A percentile compares a stretch with the other conserved stretches of the same genome.
These are phyloP conservation scores for Verticillium tricorpus DNA, from an alignment of 2,329 filamentous ascomycete species.

Conservation along the genomic window DNA sequence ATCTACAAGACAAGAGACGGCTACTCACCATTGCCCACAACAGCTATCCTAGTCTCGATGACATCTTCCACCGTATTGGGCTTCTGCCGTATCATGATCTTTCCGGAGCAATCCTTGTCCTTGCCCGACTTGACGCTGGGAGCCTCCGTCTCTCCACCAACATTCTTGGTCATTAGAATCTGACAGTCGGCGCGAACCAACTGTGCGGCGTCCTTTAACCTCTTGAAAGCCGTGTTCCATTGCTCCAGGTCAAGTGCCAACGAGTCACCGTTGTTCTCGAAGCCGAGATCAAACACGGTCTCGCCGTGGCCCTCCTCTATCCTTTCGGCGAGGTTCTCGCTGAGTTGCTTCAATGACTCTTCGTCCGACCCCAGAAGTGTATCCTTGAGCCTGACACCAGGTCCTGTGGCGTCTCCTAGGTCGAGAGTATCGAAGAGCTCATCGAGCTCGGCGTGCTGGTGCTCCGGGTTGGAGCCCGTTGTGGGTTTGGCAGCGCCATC, in stretches of 20 bases:
- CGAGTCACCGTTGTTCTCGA: slow-evolving; percentile 82
- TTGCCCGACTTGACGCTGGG: slow-evolving; percentile 55
- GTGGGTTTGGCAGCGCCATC: slow-evolving; percentile 19
- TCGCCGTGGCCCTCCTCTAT: slow-evolving; percentile 84
- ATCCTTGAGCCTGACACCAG: slow-evolving; percentile 66
- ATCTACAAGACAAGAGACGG: background rate
- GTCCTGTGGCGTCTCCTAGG: slow-evolving; percentile 58
- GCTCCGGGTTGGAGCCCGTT: slow-evolving; percentile 31
- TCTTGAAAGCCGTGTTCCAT: slow-evolving; percentile 68
- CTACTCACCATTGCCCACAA: slow-evolving; percentile 79
- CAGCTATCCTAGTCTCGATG: slow-evolving; percentile 92
- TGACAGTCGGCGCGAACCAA: slow-evolving; percentile 69
- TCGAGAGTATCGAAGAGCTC: slow-evolving; percentile 90
- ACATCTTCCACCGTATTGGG: slow-evolving; percentile 77
- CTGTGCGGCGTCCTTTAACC: slow-evolving; percentile 62
- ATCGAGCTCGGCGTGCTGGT: slow-evolving; percentile 78
- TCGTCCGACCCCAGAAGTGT: slow-evolving; percentile 64
- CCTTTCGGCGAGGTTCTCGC: slow-evolving; percentile 60
- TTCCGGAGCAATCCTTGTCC: slow-evolving; percentile 75
- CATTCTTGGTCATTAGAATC: slow-evolving; percentile 83
- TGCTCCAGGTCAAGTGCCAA: slow-evolving; percentile 72
- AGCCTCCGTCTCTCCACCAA: slow-evolving; percentile 73
- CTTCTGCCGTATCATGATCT: slow-evolving; percentile 73
- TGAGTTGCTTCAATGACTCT: slow-evolving; percentile 57
- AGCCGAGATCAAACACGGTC: slow-evolving; percentile 84